phyloP scores from a whole-genome alignment of 2,329 filamentous ascomycete species.

The Penicillium glabrum region DNA sequence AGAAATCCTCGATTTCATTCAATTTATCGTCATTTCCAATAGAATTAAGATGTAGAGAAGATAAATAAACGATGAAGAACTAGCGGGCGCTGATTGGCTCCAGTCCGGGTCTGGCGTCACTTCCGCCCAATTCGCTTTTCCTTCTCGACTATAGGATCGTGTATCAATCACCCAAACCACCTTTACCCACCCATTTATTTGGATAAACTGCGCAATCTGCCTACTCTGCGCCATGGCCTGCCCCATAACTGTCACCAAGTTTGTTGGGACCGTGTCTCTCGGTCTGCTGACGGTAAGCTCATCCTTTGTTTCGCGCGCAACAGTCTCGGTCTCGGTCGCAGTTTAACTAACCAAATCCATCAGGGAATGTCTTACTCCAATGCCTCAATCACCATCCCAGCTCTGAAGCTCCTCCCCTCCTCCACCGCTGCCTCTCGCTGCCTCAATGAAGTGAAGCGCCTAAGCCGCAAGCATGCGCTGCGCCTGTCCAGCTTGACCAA shows the following conservation, averaged over 20 bases:
- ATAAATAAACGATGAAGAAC: slow-evolving; percentile 4
- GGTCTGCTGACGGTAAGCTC: slow-evolving; percentile 78
- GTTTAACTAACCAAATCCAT: neutral
- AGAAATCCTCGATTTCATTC: neutral
- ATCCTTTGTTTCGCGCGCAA: neutral
- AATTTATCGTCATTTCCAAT: neutral
- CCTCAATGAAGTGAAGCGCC: slow-evolving; percentile 65
- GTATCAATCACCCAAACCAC: neutral
- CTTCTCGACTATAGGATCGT: neutral
- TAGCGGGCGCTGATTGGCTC: slow-evolving; percentile 16
- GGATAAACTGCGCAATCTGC: no score
- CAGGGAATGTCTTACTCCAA: slow-evolving; percentile 89
- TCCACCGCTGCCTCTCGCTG: slow-evolving; percentile 69
- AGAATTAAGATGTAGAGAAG: neutral
- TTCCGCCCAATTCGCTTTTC: neutral
- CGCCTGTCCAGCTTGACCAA: slow-evolving; percentile 68
- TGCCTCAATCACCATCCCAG: slow-evolving; percentile 73
- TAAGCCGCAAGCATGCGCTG: slow-evolving; percentile 65
- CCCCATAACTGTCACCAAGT: slow-evolving; percentile 79
- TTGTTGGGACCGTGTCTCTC: slow-evolving; percentile 86
- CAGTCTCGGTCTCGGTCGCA: neutral
- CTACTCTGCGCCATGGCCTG: slow-evolving; percentile 57
- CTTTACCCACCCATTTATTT: neutral
- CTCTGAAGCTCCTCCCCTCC: slow-evolving; percentile 77
- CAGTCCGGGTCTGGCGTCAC: slow-evolving; percentile 9